Evolutionary conservation across 106 monocot species (phyloP).

Genomic region (Dioscorea zingiberensis): DNA sequence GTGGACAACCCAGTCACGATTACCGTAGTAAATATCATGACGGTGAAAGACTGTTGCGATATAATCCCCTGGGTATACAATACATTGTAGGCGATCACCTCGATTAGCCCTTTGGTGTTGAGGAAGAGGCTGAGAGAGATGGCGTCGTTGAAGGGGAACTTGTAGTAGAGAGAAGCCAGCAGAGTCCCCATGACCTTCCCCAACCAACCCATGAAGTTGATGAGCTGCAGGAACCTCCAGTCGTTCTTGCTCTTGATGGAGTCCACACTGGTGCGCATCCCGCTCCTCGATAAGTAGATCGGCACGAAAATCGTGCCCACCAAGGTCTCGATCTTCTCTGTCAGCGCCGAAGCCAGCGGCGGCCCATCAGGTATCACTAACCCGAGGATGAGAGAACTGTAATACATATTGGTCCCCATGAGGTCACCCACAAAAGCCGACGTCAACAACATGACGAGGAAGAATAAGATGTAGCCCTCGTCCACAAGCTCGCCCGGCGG

Average conservation of each 20-base stretch:
- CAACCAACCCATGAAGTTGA: constrained; percentile 8
- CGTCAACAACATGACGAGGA: constrained; percentile 20
- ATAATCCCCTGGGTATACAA: constrained; percentile 24
- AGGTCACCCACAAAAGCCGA: constrained; percentile 16
- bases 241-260: neutral
- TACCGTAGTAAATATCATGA: constrained; percentile 17
- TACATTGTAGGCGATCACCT: constrained; percentile 30
- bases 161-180: constrained; percentile 22
- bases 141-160: constrained; percentile 32
- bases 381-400: constrained; percentile 23
- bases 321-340: constrained; percentile 33
- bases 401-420: constrained; percentile 19
- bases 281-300: constrained; percentile 19
- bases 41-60: constrained; percentile 10
- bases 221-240: constrained; percentile 4
- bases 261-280: constrained; percentile 9
- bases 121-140: constrained; percentile 37
- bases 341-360: constrained; percentile 25
- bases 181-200: constrained; percentile 36
- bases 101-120: constrained; percentile 43
- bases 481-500: constrained; percentile 33
- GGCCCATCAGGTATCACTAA: constrained; percentile 37
- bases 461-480: constrained; percentile 21
- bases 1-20: constrained; percentile 17
- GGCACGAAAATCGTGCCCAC: constrained; percentile 24